Evolutionary conservation across 352 stramenopile genomes (phyloP).

Genomic region (Phytophthora sp.): DNA sequence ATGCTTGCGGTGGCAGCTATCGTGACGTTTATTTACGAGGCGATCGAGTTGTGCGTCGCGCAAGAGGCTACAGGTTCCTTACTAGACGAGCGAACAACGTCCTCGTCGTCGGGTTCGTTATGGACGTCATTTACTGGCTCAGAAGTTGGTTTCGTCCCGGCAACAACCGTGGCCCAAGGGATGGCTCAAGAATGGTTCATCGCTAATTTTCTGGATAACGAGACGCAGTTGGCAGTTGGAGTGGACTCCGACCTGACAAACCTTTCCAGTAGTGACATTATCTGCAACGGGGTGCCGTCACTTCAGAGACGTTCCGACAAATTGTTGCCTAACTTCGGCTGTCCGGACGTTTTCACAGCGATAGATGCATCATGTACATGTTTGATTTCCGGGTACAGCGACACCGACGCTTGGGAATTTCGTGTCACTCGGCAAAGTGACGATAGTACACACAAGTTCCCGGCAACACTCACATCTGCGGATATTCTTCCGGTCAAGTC

Average conservation of each 20-base stretch:
- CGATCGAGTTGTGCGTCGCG: constrained; percentile 10
- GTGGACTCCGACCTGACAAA: constrained; percentile 32
- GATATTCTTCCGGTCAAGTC: constrained; percentile 35
- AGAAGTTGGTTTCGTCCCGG: constrained; percentile 25
- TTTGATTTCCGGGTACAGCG: constrained; percentile 21
- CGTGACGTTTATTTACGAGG: constrained; percentile 25
- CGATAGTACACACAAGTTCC: constrained; percentile 29
- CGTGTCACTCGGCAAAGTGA: constrained; percentile 12
- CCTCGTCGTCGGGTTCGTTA: constrained; percentile 16
- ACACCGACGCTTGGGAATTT: constrained; percentile 37
- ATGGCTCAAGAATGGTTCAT: constrained; percentile 43
- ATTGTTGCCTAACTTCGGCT: constrained; percentile 33
- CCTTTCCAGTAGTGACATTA: constrained; percentile 30
- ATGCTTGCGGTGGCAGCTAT: constrained; percentile 15
- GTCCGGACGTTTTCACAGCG: constrained; percentile 41
- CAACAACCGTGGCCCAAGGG: constrained; percentile 28
- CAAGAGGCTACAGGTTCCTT: constrained; percentile 12
- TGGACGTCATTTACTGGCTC: constrained; percentile 12
- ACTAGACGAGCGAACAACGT: neutral
- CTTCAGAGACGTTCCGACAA: constrained; percentile 30
- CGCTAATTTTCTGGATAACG: constrained; percentile 35
- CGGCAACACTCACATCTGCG: constrained; percentile 7
- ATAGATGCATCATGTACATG: constrained; percentile 41
- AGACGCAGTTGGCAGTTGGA: constrained; percentile 41
- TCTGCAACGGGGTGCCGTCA: constrained; percentile 37